A percentile compares a stretch with the other conserved stretches of the same genome.
phyloP scores from a whole-genome alignment of 2,329 filamentous ascomycete species.

The Aureobasidium musti region DNA sequence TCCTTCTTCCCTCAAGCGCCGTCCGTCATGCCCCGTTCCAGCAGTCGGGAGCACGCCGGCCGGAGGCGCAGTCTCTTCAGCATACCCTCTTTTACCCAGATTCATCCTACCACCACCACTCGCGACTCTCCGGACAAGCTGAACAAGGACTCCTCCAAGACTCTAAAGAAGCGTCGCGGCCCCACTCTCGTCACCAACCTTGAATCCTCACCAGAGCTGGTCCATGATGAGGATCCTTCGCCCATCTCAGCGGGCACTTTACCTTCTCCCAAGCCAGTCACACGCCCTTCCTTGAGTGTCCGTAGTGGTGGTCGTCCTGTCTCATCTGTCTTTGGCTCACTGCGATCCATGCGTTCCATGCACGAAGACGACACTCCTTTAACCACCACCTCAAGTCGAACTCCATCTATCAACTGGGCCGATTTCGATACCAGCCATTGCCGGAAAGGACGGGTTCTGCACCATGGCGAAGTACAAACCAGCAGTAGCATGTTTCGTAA shows the following conservation, averaged over 20 bases:
- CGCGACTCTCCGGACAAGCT: conserved; percentile 13
- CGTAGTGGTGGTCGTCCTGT: conserved; percentile 42
- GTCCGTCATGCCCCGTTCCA: conserved; percentile 31
- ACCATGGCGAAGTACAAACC: conserved; percentile 70
- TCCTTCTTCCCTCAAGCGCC: background rate
- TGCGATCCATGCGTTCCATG: conserved; percentile 55
- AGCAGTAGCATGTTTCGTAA: conserved; percentile 70
- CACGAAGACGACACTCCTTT: conserved; percentile 56
- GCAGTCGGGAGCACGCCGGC: conserved; percentile 31
- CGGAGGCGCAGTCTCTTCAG: conserved; percentile 40
- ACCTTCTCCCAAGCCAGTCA: conserved; percentile 34
- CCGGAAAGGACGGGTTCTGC: conserved; percentile 54
- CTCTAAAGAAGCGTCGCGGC: conserved; percentile 39
- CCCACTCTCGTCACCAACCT: conserved; percentile 33
- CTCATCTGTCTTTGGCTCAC: conserved; percentile 59
- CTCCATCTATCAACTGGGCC: conserved; percentile 50
- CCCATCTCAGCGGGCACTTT: conserved; percentile 32
- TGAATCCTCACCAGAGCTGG: conserved; percentile 34
- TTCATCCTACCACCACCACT: conserved; percentile 32
- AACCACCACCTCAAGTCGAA: conserved; percentile 54
- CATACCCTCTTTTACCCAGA: conserved; percentile 39
- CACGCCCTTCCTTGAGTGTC: conserved; percentile 38
- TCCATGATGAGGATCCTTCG: conserved; percentile 33
- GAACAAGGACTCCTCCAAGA: conserved; percentile 39
- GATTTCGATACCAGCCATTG: conserved; percentile 38